Evolutionary conservation across 345 rosid species (phyloP), one percentile per base, ranked within the genome.

Genomic region (Carallia pectinifolia): DNA sequence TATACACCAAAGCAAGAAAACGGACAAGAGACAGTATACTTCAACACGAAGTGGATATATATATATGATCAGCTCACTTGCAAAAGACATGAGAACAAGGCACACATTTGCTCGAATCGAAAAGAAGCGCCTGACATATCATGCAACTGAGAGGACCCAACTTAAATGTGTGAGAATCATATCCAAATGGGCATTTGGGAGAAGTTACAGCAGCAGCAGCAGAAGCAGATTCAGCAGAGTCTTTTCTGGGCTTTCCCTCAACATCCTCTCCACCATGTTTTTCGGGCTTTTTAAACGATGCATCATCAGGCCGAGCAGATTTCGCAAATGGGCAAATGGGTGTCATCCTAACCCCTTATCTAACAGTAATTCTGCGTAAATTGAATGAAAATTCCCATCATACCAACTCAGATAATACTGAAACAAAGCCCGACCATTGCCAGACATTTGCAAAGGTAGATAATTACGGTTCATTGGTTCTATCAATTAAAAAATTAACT

Each of bases 71-170:
- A 44, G 56, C 92, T 78, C 81, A 96, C 99, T 88, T 89, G 99
- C 98, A 92, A 68, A 73, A 96, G 2, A 90, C 82, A 69, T 90
- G 97, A 53, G 94, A 76, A 36, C 99, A 96, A 68, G 99, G 99
- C 71, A 88, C 85, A 68, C 99, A 96, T 89, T 83, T 88, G 83
- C 86, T 73, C 68, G 77, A 74, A 0, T 90, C 86, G 61, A 85
- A 95, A 7, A 95, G 85, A 63, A 95, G 96, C 17, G 99, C 97
- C 64, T 88, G 96, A 81, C 98, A 95, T 33, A 96, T 52, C 85
- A 96, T 66, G 75, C 99, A 96, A 70, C 99, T 96, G 65, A 92
- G 86, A 55, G 99, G 99, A 27, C 99, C 99, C 63, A 96, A 81
- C 85, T 96, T 90, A 81, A 96, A 96, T 0, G 90, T 85, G 38